phyloP scores from a whole-genome alignment of 176 grass and related monocot genomes.

The Lolium rigidum region DNA sequence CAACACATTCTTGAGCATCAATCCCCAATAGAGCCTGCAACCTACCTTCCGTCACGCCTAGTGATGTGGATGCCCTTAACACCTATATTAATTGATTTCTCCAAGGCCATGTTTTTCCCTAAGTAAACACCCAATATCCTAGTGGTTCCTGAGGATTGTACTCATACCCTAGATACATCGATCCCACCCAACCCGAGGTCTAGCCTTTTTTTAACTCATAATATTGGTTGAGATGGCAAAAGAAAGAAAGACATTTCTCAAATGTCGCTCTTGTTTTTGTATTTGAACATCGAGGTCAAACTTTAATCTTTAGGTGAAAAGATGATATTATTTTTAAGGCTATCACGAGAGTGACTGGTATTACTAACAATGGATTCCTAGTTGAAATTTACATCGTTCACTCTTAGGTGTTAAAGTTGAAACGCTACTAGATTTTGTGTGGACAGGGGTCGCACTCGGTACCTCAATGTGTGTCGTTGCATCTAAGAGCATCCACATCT shows the following conservation, averaged over 20 bases:
- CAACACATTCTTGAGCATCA: not conserved
- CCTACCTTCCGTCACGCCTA: not conserved
- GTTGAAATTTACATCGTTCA: not conserved
- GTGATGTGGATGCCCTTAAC: not conserved
- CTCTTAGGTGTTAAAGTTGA: not conserved
- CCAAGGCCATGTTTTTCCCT: no score
- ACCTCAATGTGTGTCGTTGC: not conserved
- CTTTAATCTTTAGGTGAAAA: not conserved
- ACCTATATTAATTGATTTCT: no score
- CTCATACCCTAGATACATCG: no score
- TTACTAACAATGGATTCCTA: not conserved
- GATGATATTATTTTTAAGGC: not conserved
- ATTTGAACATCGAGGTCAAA: not conserved
- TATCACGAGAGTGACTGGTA: not conserved
- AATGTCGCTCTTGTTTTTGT: not conserved
- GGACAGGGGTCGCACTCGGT: not conserved
- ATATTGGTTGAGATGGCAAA: no score
- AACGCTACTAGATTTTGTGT: not conserved
- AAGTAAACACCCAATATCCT: no score
- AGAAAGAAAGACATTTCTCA: no score
- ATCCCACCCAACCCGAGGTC: no score
- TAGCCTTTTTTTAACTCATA: not conserved
- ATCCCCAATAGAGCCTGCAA: not conserved
- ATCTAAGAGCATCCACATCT: not conserved
- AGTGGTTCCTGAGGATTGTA: no score